phyloP scores from a whole-genome alignment of 208 protist species.

The Trypanosomatidae sp. region DNA sequence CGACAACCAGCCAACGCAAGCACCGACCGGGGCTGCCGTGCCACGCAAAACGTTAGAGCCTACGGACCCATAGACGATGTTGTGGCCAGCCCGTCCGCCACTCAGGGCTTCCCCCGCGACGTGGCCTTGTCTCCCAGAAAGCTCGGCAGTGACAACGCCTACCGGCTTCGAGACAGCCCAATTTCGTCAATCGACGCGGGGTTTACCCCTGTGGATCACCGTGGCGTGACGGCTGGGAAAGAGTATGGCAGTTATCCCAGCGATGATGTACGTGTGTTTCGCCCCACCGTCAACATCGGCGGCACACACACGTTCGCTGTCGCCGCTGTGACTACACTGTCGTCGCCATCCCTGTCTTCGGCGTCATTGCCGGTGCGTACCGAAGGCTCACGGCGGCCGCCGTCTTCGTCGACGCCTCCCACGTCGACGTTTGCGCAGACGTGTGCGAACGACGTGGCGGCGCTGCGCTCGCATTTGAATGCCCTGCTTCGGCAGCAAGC shows the following conservation, averaged over 20 bases:
- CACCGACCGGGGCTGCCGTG: background rate
- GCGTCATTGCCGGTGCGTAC: background rate
- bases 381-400: background rate
- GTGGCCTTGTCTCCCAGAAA: slow-evolving; percentile 12
- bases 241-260: background rate
- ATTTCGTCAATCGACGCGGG: background rate
- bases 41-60: background rate
- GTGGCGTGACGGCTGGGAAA: background rate
- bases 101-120: background rate
- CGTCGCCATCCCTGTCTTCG: background rate
- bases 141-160: slow-evolving; percentile 28
- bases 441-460: slow-evolving; percentile 8
- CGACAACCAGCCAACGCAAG: background rate
- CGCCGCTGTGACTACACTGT: slow-evolving; percentile 5
- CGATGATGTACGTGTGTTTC: background rate
- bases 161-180: background rate
- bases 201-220: background rate
- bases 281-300: background rate
- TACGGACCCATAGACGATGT: background rate
- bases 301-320: background rate
- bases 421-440: background rate
- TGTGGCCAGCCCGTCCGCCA: background rate
- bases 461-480: slow-evolving; percentile 22
- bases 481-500: slow-evolving; percentile 16
- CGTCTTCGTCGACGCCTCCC: background rate